These are phyloP conservation scores for Megacollybia platyphylla DNA, from an alignment of 1,284 basidiomycete genomes.

Conservation along the genomic window DNA sequence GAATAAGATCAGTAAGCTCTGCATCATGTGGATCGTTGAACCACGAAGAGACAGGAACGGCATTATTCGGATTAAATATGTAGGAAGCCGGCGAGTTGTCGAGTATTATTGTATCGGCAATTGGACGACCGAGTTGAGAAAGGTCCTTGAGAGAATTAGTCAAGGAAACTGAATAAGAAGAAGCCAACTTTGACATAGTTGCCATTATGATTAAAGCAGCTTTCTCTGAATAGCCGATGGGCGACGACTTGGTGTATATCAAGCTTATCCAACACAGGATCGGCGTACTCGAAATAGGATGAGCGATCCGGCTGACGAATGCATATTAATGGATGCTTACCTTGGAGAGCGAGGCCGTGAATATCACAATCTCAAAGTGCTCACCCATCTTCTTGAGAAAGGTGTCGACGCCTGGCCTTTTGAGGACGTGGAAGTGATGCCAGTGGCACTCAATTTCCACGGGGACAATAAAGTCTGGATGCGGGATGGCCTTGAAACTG, in stretches of 20 bases:
- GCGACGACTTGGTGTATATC: conserved; percentile 87
- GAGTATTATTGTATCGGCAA: conserved; percentile 91
- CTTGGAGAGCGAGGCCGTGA: conserved; percentile 96
- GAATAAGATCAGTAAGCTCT: conserved; percentile 88
- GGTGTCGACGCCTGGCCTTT: conserved; percentile 94
- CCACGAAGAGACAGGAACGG: conserved; percentile 98
- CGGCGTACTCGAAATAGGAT: conserved; percentile 65
- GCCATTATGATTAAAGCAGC: conserved; percentile 97
- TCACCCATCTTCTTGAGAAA: conserved; percentile 97
- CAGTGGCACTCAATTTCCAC: conserved; percentile 98
- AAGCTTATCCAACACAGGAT: conserved; percentile 95
- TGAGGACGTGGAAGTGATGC: conserved; percentile 99
- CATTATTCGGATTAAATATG: conserved; percentile 99
- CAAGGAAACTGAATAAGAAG: neutral
- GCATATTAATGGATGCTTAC: conserved; percentile 23
- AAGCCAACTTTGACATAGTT: conserved; percentile 90
- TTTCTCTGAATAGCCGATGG: conserved; percentile 94
- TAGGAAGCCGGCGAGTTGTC: conserved; percentile 99
- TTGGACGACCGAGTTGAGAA: conserved; percentile 89
- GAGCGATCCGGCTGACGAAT: neutral
- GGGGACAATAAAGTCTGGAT: conserved; percentile 90
- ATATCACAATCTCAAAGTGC: conserved; percentile 96
- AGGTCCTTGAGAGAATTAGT: conserved; percentile 55
- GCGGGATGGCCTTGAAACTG: conserved; percentile 56
- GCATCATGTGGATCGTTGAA: conserved; percentile 98